Evolutionary conservation across 768 basidiomycete genomes (phyloP), one percentile per base, ranked within the genome.

Genomic region (Psilocybe cubensis): DNA sequence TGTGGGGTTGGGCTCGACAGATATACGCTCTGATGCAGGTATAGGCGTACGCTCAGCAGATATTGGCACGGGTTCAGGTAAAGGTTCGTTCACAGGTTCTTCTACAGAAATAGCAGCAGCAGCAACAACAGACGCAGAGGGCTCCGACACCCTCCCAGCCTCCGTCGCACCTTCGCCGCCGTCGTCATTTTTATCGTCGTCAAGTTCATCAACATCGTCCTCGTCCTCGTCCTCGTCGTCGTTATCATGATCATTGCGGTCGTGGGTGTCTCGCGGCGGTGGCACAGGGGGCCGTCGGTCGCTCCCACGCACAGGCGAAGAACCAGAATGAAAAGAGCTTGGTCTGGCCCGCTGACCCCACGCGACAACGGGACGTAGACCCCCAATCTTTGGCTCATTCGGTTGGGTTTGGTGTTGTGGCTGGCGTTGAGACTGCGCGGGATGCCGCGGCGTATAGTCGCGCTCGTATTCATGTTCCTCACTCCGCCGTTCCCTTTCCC

Each of bases 301-400:
- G 31, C 11, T 20, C 20, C 41, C 38, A 11, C 41, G 33, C 11
- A 52, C 10, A n/a, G 50, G 50, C 21, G 50, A 52, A 0, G 50
- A 41, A 25, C 41, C 52, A 25, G 54, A 38, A 20, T 56, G 25
- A 17, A 25, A 17, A 11, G 35, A 38, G 20, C 24, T 41, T 20
- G 33, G 41, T 3, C 20, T 10, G 23, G 33, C 29, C 29, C 59
- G 53, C 8, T 49, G 38, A 6, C 64, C 65, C 65, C 65, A 66
- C 8, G 43, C 60, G 7, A 57, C 28, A 21, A 66, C 62, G 49
- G 65, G 65, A n/a, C 62, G 38, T 18, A 66, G 46, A 14, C 57
- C 56, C 27, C 27, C 46, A n/a, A 48, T 29, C 28, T 48, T 48
- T 28, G 46, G 27, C 24, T 7, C 33, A 18, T 14, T 33, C 31